A percentile compares a stretch with the other conserved stretches of the same genome.
These are phyloP conservation scores for Metschnikowia corniflorae DNA, from an alignment of 805 yeast genomes.

Conservation along the genomic window DNA sequence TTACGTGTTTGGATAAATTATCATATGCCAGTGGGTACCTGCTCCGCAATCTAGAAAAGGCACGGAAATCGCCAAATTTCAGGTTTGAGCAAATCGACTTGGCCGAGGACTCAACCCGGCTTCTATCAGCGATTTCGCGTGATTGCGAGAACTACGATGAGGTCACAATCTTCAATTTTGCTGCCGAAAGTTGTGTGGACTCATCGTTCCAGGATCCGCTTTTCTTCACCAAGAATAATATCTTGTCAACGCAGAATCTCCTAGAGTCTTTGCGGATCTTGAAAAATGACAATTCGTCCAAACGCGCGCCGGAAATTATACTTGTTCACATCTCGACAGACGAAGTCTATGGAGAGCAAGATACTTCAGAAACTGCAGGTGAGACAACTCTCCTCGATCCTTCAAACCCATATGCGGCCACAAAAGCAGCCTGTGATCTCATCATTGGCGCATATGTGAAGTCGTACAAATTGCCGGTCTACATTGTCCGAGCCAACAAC, in stretches of 20 bases:
- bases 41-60: slow-evolving; percentile 19
- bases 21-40: slow-evolving; percentile 41
- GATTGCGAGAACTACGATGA: slow-evolving; percentile 6
- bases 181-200: slow-evolving; percentile 57
- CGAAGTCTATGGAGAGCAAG: slow-evolving; percentile 54
- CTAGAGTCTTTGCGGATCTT: slow-evolving; percentile 37
- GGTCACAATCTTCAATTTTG: slow-evolving; percentile 43
- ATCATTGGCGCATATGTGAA: slow-evolving; percentile 42
- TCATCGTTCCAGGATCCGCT: slow-evolving; percentile 44
- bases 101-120: slow-evolving; percentile 20
- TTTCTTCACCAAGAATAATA: slow-evolving; percentile 43
- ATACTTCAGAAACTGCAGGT: slow-evolving; percentile 16
- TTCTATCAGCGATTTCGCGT: slow-evolving; percentile 18
- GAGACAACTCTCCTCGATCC: slow-evolving; percentile 44
- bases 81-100: slow-evolving; percentile 34
- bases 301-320: slow-evolving; percentile 2
- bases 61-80: slow-evolving; percentile 20
- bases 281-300: slow-evolving; percentile 1
- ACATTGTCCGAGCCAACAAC: slow-evolving; percentile 47
- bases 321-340: slow-evolving; percentile 51
- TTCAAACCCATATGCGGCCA: slow-evolving; percentile 55
- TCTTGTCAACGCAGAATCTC: slow-evolving; percentile 45
- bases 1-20: slow-evolving; percentile 46
- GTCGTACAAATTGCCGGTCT: slow-evolving; percentile 41
- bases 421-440: slow-evolving; percentile 53